phyloP scores from a whole-genome alignment of 2,329 filamentous ascomycete genomes.

The Ascochyta lentis region DNA sequence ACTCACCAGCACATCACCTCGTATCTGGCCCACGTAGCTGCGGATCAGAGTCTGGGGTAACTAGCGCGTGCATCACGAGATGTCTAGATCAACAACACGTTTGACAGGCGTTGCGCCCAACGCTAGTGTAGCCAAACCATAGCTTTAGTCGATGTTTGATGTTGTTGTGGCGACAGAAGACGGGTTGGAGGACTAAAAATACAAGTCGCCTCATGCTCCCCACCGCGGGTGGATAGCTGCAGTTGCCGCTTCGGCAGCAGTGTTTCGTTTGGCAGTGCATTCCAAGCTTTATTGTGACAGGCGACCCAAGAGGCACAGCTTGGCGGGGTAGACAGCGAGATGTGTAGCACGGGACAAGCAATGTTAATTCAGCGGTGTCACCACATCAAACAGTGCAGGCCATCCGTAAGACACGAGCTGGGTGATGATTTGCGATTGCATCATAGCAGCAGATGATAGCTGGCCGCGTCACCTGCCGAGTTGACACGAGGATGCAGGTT shows the following conservation, averaged over 20 bases:
- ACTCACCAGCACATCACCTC: constrained; percentile 31
- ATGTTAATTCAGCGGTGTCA: constrained; percentile 6
- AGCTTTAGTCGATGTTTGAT: not conserved
- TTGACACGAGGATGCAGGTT: constrained; percentile 1
- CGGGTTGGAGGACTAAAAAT: constrained; percentile 13
- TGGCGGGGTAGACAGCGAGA: not conserved
- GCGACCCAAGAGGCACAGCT: not conserved
- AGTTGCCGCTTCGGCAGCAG: constrained; percentile 16
- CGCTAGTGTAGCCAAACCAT: not conserved
- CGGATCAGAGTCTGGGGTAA: constrained; percentile 36
- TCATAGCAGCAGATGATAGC: constrained; percentile 1
- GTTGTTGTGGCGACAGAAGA: constrained; percentile 10
- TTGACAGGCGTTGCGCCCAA: constrained; percentile 1
- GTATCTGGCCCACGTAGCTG: constrained; percentile 37
- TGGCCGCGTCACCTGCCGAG: constrained; percentile 13
- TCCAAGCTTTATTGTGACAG: constrained; percentile 22
- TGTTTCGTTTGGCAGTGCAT: constrained; percentile 17
- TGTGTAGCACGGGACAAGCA: constrained; percentile 1
- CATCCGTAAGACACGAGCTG: constrained; percentile 1
- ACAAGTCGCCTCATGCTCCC: constrained; percentile 18
- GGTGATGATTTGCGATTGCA: constrained; percentile 7
- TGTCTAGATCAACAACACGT: constrained; percentile 8
- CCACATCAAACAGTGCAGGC: constrained; percentile 11
- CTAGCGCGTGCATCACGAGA: constrained; percentile 21
- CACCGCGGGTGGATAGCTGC: constrained; percentile 10